Evolutionary conservation across 768 basidiomycete species (phyloP).

Genomic region (Leccinum variicolor): DNA sequence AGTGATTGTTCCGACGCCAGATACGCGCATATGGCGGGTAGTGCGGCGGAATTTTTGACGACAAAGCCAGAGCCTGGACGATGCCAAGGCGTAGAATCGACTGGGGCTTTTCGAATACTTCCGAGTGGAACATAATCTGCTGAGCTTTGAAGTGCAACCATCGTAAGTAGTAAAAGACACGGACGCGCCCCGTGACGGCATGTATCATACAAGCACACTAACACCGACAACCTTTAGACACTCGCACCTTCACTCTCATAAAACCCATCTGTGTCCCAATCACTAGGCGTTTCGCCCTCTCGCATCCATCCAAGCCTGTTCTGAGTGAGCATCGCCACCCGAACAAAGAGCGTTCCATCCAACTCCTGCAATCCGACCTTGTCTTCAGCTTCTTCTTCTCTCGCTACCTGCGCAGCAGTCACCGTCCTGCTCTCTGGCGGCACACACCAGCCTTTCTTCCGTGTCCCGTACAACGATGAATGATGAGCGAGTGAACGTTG

Average conservation of each 20-base stretch:
- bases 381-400: slow-evolving; percentile 25
- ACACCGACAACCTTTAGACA: slow-evolving; percentile 1
- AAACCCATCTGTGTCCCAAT: slow-evolving; percentile 23
- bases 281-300: slow-evolving; percentile 33
- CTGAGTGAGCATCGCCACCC: slow-evolving; percentile 51
- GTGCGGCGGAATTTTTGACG: too few relatives aligned
- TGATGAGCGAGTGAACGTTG: slow-evolving; percentile 49
- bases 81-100: too few relatives aligned
- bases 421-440: slow-evolving; percentile 11
- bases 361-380: slow-evolving; percentile 27
- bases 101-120: too few relatives aligned
- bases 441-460: slow-evolving; percentile 27
- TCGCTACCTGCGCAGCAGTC: slow-evolving; percentile 13
- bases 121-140: too few relatives aligned
- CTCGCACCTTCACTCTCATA: background rate
- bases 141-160: too few relatives aligned
- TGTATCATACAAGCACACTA: slow-evolving; percentile 17
- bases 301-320: slow-evolving; percentile 38
- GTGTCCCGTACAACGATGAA: slow-evolving; percentile 40
- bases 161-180: too few relatives aligned
- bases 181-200: too few relatives aligned
- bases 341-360: slow-evolving; percentile 65
- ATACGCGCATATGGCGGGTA: too few relatives aligned
- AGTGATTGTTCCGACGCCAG: too few relatives aligned
- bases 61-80: too few relatives aligned